Percentiles rank a stretch among this genome's conserved stretches.
Evolutionary conservation across 345 rosid species (phyloP).

Genomic region (Citrus sp.): DNA sequence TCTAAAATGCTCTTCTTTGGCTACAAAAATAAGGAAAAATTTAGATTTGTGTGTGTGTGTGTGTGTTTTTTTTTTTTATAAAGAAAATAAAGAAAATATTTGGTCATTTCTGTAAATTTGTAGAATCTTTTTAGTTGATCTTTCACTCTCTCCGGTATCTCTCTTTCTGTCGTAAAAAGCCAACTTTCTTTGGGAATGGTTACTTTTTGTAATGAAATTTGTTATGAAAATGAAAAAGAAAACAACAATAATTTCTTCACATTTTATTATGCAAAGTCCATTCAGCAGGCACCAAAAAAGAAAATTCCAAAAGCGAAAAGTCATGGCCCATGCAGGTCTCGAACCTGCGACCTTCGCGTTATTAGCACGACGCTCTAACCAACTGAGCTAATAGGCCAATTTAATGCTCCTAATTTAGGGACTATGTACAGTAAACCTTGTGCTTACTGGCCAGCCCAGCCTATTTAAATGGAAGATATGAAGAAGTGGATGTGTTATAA

Average conservation of each 20-base stretch:
- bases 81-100: no score
- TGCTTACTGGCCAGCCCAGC: neutral
- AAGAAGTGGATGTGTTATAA: neutral
- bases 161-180: neutral
- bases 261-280: neutral
- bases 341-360: constrained; percentile 51
- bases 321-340: constrained; percentile 48
- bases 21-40: no score
- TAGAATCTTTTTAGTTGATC: neutral
- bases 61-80: no score
- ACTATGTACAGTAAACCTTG: neutral
- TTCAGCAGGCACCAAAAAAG: neutral
- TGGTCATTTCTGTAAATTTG: neutral
- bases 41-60: no score
- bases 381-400: constrained; percentile 36
- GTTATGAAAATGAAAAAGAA: neutral
- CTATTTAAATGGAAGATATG: neutral
- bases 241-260: neutral
- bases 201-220: neutral
- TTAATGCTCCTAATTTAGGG: accelerated
- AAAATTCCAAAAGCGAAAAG: neutral
- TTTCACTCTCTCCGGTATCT: neutral
- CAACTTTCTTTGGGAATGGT: neutral
- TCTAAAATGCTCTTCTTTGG: no score
- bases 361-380: constrained; percentile 50